A percentile compares a stretch with the other conserved stretches of the same genome.
These are phyloP conservation scores for Spathaspora passalidarum DNA, from an alignment of 805 yeast species.

Conservation along the genomic window DNA sequence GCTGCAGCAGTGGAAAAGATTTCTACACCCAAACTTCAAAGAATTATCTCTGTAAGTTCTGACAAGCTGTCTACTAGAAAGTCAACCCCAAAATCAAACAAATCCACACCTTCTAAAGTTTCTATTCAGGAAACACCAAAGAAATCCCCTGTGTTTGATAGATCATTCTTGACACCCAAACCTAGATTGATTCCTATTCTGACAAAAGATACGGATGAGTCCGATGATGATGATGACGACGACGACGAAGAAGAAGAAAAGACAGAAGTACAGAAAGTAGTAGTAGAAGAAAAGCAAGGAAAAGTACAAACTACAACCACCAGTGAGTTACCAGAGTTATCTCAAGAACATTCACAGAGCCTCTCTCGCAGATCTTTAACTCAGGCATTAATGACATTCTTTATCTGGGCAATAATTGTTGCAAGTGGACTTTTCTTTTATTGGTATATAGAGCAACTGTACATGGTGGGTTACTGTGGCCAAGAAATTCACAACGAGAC, in stretches of 20 bases:
- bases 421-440: slow-evolving; percentile 39
- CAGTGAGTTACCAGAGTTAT: not conserved
- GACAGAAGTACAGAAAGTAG: not conserved
- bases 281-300: slow-evolving; percentile 1
- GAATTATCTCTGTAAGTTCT: not conserved
- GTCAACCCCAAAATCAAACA: not conserved
- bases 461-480: slow-evolving; percentile 74
- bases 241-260: slow-evolving; percentile 5
- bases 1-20: not conserved
- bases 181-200: slow-evolving; percentile 12
- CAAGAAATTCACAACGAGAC: slow-evolving; percentile 48
- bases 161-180: slow-evolving; percentile 14
- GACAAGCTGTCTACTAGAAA: not conserved
- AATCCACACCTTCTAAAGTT: slow-evolving; percentile 1
- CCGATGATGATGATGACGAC: slow-evolving; percentile 4
- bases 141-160: not conserved
- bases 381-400: slow-evolving; percentile 8
- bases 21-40: not conserved
- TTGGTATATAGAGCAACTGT: slow-evolving; percentile 65
- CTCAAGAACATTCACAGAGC: slow-evolving; percentile 14
- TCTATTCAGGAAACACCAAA: not conserved
- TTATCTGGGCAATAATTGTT: slow-evolving; percentile 34
- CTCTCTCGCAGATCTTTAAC: not conserved
- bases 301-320: not conserved
- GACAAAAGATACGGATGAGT: not conserved